phyloP scores from a whole-genome alignment of 2,329 filamentous ascomycete genomes.

The Hypoxylon sp. region DNA sequence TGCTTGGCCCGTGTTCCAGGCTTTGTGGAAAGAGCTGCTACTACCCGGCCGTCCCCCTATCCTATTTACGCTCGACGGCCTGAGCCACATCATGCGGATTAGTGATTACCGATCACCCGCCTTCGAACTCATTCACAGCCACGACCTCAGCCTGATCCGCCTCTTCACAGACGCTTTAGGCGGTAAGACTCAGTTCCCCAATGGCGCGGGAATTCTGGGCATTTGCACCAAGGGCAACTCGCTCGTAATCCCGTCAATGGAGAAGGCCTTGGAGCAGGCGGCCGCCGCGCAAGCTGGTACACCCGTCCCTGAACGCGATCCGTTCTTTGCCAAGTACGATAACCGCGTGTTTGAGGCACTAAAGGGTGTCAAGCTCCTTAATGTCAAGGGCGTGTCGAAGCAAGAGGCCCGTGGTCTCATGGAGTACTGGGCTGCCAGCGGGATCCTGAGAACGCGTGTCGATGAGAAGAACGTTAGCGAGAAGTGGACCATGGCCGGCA shows the following conservation, averaged over 20 bases:
- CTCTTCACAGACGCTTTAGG: slow-evolving; percentile 80
- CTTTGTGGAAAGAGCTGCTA: slow-evolving; percentile 83
- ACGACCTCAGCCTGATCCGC: slow-evolving; percentile 81
- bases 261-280: slow-evolving; percentile 73
- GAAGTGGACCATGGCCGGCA: slow-evolving; percentile 85
- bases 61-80: slow-evolving; percentile 80
- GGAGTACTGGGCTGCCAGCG: slow-evolving; percentile 94
- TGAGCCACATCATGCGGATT: slow-evolving; percentile 83
- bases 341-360: slow-evolving; percentile 66
- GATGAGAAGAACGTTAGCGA: slow-evolving; percentile 79
- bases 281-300: slow-evolving; percentile 55
- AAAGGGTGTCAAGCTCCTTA: slow-evolving; percentile 62
- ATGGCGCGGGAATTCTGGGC: slow-evolving; percentile 83
- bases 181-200: slow-evolving; percentile 67
- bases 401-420: slow-evolving; percentile 81
- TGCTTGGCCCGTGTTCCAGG: slow-evolving; percentile 83
- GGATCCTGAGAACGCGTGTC: slow-evolving; percentile 77
- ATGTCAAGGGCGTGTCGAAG: slow-evolving; percentile 76
- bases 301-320: slow-evolving; percentile 58
- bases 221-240: slow-evolving; percentile 79
- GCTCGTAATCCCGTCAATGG: slow-evolving; percentile 72
- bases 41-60: slow-evolving; percentile 63
- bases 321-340: slow-evolving; percentile 69
- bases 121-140: slow-evolving; percentile 82
- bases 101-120: slow-evolving; percentile 80